Evolutionary conservation across 345 rosid genomes (phyloP).

Genomic region (Firmiana major): DNA sequence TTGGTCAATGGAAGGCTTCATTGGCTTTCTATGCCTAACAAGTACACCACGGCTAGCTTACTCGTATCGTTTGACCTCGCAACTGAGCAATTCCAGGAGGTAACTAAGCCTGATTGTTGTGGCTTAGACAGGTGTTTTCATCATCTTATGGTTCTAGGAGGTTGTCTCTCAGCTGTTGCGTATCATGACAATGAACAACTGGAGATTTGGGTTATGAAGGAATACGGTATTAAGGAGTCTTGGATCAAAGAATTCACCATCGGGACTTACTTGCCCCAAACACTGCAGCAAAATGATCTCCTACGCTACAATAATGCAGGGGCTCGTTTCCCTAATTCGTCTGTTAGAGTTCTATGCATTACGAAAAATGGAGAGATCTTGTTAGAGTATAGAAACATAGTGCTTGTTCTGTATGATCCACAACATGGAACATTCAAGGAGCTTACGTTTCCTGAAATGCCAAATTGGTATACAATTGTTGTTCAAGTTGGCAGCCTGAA

Average conservation of each 20-base stretch:
- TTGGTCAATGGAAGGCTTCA: slow-evolving; percentile 72
- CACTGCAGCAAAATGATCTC: slow-evolving; percentile 46
- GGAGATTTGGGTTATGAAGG: slow-evolving; percentile 89
- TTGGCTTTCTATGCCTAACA: slow-evolving; percentile 58
- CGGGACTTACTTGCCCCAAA: slow-evolving; percentile 62
- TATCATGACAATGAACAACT: slow-evolving; percentile 54
- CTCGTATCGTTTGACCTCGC: neutral
- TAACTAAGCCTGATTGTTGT: slow-evolving; percentile 66
- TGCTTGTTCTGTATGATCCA: slow-evolving; percentile 64
- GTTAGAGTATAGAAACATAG: slow-evolving; percentile 69
- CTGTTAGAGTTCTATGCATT: slow-evolving; percentile 47
- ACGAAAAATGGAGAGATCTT: slow-evolving; percentile 64
- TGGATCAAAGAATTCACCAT: slow-evolving; percentile 60
- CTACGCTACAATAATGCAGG: slow-evolving; percentile 31
- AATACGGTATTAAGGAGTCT: slow-evolving; percentile 53
- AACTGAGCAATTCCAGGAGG: slow-evolving; percentile 69
- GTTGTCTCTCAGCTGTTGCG: slow-evolving; percentile 58
- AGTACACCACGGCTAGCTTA: slow-evolving; percentile 50
- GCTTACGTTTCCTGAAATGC: slow-evolving; percentile 42
- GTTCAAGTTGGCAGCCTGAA: slow-evolving; percentile 59
- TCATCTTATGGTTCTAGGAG: slow-evolving; percentile 46
- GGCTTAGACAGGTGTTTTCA: slow-evolving; percentile 51
- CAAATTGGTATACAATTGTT: slow-evolving; percentile 60
- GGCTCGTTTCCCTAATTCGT: slow-evolving; percentile 30
- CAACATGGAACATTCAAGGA: slow-evolving; percentile 55